Evolutionary conservation across 495 filamentous ascomycete genomes (phyloP).

Genomic region (Parmelia sp.): DNA sequence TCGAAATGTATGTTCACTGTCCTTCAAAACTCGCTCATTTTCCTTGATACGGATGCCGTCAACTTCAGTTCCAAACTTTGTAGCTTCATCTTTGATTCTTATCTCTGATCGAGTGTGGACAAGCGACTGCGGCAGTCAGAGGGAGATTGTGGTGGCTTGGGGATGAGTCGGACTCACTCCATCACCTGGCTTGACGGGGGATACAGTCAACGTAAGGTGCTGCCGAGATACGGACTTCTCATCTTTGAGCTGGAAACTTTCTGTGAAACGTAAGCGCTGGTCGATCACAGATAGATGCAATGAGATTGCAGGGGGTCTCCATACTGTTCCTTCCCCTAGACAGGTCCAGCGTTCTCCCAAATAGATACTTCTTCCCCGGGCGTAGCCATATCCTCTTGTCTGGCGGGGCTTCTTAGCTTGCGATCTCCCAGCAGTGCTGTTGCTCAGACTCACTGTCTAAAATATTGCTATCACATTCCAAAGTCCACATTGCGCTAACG

Average conservation of each 20-base stretch:
- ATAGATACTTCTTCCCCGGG: constrained; percentile 73
- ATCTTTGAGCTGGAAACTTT: constrained; percentile 51
- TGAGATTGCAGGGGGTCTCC: not conserved
- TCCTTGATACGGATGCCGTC: constrained; percentile 64
- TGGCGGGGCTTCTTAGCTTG: constrained; percentile 24
- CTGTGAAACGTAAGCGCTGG: constrained; percentile 19
- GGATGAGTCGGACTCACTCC: constrained; percentile 46
- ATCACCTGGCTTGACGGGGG: constrained; percentile 56
- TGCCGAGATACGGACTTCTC: constrained; percentile 81
- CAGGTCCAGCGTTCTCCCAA: constrained; percentile 54
- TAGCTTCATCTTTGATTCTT: constrained; percentile 60
- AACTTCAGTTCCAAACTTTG: constrained; percentile 72
- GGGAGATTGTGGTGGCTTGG: not conserved
- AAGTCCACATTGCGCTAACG: constrained; percentile 22
- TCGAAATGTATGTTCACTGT: constrained; percentile 56
- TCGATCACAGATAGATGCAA: constrained; percentile 1
- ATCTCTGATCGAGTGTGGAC: constrained; percentile 57
- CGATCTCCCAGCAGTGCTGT: not conserved
- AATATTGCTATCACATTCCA: constrained; percentile 26
- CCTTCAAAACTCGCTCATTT: constrained; percentile 43
- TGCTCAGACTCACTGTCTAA: constrained; percentile 17
- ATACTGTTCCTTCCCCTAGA: constrained; percentile 34
- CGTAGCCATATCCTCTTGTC: constrained; percentile 75
- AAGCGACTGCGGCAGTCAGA: constrained; percentile 31
- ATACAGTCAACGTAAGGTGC: constrained; percentile 74